These are phyloP conservation scores for Ceraceosorus guamensis DNA, from an alignment of 1,284 basidiomycete genomes.

Conservation along the genomic window DNA sequence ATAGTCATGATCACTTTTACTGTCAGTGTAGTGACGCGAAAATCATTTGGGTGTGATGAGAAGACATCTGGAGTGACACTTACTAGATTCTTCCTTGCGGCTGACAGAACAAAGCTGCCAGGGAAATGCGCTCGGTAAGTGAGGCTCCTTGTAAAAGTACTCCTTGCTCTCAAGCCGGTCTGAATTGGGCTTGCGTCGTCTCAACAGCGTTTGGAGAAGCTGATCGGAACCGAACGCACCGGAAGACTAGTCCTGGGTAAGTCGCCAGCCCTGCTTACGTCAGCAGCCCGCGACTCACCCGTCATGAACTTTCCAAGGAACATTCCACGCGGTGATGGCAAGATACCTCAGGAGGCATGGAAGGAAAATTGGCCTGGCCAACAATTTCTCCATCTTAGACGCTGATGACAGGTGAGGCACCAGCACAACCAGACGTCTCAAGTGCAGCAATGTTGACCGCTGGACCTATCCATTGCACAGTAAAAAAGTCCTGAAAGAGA, in stretches of 20 bases:
- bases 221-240: conserved; percentile 64
- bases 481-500: conserved; percentile 64
- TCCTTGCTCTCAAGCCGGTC: no score
- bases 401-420: no score
- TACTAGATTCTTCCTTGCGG: no score
- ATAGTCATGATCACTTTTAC: conserved; percentile 38
- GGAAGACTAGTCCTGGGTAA: conserved; percentile 58
- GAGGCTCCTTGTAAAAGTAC: neutral
- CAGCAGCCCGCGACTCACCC: conserved; percentile 11
- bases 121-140: conserved; percentile 61
- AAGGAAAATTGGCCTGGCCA: conserved; percentile 58
- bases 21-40: no score
- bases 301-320: conserved; percentile 54
- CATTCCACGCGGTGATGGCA: conserved; percentile 76
- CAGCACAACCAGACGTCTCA: no score
- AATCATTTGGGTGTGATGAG: no score
- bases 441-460: no score
- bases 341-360: conserved; percentile 64
- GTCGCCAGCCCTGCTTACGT: no score
- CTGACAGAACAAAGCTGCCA: conserved; percentile 83
- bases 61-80: conserved; percentile 45
- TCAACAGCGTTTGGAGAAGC: conserved; percentile 60
- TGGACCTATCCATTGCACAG: no score
- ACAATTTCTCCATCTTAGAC: conserved; percentile 77
- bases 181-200: neutral